Percentiles rank a stretch among this genome's conserved stretches.
phyloP scores from a whole-genome alignment of 2,329 filamentous ascomycete species.

The Sclerotinia trifoliorum region DNA sequence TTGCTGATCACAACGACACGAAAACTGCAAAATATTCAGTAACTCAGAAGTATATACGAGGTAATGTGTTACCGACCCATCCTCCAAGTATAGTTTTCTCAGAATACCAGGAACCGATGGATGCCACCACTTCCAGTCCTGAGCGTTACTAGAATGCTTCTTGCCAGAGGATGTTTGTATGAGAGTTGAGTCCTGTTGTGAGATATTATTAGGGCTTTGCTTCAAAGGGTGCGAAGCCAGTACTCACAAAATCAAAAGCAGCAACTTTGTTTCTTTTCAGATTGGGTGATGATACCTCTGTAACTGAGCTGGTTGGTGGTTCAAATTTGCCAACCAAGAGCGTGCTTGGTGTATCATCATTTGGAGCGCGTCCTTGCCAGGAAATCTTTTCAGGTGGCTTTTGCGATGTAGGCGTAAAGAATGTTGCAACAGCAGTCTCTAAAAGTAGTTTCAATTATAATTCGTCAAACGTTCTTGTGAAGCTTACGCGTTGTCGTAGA shows the following conservation, averaged over 20 bases:
- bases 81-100: constrained; percentile 60
- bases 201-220: not conserved
- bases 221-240: not conserved
- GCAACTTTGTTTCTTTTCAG: constrained; percentile 59
- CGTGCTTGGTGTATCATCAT: constrained; percentile 51
- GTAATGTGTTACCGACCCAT: constrained; percentile 55
- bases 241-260: constrained; percentile 64
- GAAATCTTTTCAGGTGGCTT: constrained; percentile 73
- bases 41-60: constrained; percentile 12
- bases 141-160: constrained; percentile 65
- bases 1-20: constrained; percentile 81
- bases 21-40: constrained; percentile 52
- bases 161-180: constrained; percentile 79
- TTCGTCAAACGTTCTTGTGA: not conserved
- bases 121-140: constrained; percentile 97
- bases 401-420: constrained; percentile 84
- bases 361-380: constrained; percentile 66
- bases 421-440: constrained; percentile 73
- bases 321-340: constrained; percentile 75
- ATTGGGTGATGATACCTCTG: constrained; percentile 15
- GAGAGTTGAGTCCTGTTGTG: constrained; percentile 75
- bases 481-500: constrained; percentile 41
- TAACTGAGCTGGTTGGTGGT: constrained; percentile 43
- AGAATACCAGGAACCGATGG: constrained; percentile 64
- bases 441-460: constrained; percentile 25